Evolutionary conservation across 2,329 filamentous ascomycete species (phyloP).

Genomic region (Diplodia mutila): DNA sequence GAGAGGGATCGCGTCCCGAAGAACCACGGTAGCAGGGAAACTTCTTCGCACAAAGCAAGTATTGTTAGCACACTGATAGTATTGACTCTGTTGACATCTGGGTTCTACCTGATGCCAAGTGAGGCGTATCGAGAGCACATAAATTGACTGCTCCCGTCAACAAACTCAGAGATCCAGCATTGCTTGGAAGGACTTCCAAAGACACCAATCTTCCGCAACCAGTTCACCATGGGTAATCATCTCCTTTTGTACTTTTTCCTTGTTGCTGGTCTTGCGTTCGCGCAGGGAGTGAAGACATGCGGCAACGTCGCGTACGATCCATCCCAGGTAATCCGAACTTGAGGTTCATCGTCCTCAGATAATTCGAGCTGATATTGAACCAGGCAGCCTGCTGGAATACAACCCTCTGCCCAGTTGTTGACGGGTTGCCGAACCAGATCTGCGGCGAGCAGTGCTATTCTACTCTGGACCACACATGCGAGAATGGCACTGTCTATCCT

Average conservation of each 20-base stretch:
- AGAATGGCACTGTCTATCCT: not conserved
- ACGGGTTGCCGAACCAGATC: constrained; percentile 35
- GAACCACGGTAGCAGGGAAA: not conserved
- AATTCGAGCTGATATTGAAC: not conserved
- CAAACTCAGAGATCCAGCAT: too few species aligned
- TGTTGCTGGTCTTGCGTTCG: not conserved
- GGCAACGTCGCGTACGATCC: constrained; percentile 2
- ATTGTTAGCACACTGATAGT: not conserved
- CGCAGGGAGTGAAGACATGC: constrained; percentile 1
- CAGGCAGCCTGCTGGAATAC: not conserved
- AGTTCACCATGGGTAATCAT: constrained; percentile 2
- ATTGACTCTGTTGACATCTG: not conserved
- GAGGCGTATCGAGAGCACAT: not conserved
- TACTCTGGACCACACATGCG: not conserved
- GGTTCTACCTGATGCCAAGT: not conserved
- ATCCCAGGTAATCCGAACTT: not conserved
- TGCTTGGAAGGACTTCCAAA: not conserved
- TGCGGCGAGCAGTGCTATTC: constrained; percentile 44
- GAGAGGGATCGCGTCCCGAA: not conserved
- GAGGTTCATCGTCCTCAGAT: too few species aligned
- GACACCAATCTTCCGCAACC: not conserved
- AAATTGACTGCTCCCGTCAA: not conserved
- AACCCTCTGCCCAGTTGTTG: constrained; percentile 7
- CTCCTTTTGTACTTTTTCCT: not conserved
- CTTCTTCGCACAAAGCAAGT: not conserved